These are phyloP conservation scores for Dothidotthia symphoricarpi DNA, from an alignment of 2,329 filamentous ascomycete genomes.

Conservation along the genomic window DNA sequence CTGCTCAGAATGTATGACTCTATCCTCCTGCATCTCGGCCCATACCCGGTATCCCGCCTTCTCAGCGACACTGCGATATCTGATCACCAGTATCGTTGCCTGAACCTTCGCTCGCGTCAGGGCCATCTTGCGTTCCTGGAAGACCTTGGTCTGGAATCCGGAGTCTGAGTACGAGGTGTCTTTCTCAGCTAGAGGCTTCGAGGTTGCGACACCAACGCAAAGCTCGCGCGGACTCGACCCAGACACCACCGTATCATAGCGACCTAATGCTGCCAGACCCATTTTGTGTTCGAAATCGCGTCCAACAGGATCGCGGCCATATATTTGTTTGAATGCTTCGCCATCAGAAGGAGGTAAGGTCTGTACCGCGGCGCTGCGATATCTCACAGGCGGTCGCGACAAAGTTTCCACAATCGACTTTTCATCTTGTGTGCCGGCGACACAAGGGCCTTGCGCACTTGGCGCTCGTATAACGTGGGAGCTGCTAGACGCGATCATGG, in stretches of 20 bases:
- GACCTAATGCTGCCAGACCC: conserved; percentile 11
- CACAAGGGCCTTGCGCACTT: too few relatives aligned
- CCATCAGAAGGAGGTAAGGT: conserved; percentile 11
- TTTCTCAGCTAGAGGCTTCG: neutral
- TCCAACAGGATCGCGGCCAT: conserved; percentile 10
- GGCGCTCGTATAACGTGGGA: too few relatives aligned
- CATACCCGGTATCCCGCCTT: conserved; percentile 9
- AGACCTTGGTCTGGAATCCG: conserved; percentile 16
- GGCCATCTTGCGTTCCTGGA: neutral
- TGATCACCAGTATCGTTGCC: conserved; percentile 10
- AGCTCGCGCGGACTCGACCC: conserved; percentile 5
- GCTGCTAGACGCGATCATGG: too few relatives aligned
- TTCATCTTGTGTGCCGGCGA: too few relatives aligned
- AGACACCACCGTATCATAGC: too few relatives aligned
- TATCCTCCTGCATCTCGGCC: conserved; percentile 8
- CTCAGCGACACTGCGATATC: conserved; percentile 5
- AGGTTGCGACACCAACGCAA: conserved; percentile 5
- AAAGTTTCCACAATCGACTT: too few relatives aligned
- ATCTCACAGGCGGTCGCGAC: too few relatives aligned
- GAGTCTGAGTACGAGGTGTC: conserved; percentile 1
- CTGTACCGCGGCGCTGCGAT: conserved; percentile 14
- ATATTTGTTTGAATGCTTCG: conserved; percentile 7
- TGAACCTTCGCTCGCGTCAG: conserved; percentile 16
- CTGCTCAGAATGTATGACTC: conserved; percentile 18
- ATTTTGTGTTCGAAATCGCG: conserved; percentile 6